Percentiles rank a stretch among this genome's conserved stretches.
These are phyloP conservation scores for Rhamnella rubrinervis DNA, from an alignment of 331 rosid species.

Conservation along the genomic window DNA sequence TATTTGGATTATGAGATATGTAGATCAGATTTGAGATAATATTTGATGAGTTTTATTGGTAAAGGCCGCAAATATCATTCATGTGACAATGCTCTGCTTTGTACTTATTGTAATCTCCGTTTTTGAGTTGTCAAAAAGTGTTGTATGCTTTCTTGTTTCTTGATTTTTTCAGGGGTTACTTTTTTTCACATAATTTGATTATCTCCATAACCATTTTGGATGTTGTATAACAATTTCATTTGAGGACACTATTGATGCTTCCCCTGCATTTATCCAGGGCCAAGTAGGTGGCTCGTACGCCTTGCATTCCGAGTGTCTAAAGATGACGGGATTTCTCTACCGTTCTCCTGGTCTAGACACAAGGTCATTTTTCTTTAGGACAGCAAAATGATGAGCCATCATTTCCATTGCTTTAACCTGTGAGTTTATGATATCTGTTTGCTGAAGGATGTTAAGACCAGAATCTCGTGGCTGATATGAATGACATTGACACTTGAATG, in stretches of 20 bases:
- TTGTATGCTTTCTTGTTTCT: conserved; percentile 27
- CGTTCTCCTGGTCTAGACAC: conserved; percentile 42
- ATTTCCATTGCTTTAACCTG: conserved; percentile 33
- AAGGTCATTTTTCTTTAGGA: conserved; percentile 31
- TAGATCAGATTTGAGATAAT: conserved; percentile 9
- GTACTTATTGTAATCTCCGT: neutral
- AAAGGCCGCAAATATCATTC: conserved; percentile 7
- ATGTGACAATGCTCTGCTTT: conserved; percentile 8
- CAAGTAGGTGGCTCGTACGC: conserved; percentile 52
- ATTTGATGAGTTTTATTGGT: conserved; percentile 18
- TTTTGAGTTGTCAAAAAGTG: conserved; percentile 17
- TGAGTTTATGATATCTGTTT: conserved; percentile 53
- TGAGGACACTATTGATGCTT: conserved; percentile 52
- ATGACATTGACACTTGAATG: conserved; percentile 41
- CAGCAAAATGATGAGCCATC: conserved; percentile 41
- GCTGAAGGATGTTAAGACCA: conserved; percentile 45
- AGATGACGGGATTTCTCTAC: conserved; percentile 43
- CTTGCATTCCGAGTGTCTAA: conserved; percentile 58
- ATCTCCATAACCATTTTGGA: conserved; percentile 38
- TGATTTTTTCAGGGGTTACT: conserved; percentile 19
- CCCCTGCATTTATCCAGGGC: conserved; percentile 77
- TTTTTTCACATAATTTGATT: conserved; percentile 20
- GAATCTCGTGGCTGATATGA: conserved; percentile 46
- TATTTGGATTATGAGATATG: neutral
- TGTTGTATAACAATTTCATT: conserved; percentile 33